Conservation (phyloP, 2,329 filamentous ascomycete genomes). For the Alternaria burnsii region DNA sequence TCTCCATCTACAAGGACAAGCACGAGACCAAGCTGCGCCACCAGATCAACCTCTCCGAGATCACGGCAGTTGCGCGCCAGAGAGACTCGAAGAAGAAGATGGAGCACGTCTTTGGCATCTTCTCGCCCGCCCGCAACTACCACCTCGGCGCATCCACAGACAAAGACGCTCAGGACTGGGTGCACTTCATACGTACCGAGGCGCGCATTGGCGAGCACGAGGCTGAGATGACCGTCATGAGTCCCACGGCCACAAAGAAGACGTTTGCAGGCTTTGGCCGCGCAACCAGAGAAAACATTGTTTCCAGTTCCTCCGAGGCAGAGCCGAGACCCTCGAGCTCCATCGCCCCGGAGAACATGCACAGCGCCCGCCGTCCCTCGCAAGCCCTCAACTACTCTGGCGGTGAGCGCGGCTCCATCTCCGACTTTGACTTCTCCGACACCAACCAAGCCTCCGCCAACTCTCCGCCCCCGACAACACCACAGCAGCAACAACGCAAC, state of each 20-base stretch:
- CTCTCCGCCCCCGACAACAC: constrained; percentile 41
- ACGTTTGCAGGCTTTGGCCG: constrained; percentile 54
- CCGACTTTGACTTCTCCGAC: constrained; percentile 90
- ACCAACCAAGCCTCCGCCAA: constrained; percentile 65
- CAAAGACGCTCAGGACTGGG: constrained; percentile 85
- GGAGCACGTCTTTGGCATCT: constrained; percentile 88
- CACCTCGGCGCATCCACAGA: constrained; percentile 81
- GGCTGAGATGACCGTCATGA: constrained; percentile 79
- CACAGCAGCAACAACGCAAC: constrained; percentile 58
- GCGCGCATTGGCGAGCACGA: constrained; percentile 89
- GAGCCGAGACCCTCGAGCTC: constrained; percentile 47
- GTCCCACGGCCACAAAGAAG: constrained; percentile 65
- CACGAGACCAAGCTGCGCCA: constrained; percentile 89
- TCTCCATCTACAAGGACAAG: constrained; percentile 92
- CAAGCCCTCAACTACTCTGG: constrained; percentile 70
- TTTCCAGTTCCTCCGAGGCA: constrained; percentile 58
- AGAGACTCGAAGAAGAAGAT: constrained; percentile 89
- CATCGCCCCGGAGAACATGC: constrained; percentile 40
- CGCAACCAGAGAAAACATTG: constrained; percentile 36
- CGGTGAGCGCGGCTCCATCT: constrained; percentile 77
- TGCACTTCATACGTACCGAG: constrained; percentile 78
- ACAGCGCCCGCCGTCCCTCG: constrained; percentile 63
- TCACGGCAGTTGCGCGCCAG: constrained; percentile 88
- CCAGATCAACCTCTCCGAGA: constrained; percentile 85
- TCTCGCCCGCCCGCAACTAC: constrained; percentile 89